Conservation (phyloP, 441 rosid genomes). For the Melastoma candidum region DNA sequence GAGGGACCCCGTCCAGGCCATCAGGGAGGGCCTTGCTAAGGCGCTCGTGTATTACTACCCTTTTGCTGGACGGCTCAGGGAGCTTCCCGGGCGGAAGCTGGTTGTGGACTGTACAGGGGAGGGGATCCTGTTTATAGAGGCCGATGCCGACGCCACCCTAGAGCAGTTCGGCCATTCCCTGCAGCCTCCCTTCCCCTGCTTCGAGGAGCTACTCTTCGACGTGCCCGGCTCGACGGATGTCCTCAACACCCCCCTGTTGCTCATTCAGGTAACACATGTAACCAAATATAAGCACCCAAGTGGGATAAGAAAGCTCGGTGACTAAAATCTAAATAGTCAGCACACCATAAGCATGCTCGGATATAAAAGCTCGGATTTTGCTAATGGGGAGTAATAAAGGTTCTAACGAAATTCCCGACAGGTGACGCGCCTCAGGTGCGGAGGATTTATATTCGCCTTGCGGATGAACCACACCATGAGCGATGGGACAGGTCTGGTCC, state of each 20-base stretch:
- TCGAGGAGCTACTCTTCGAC: conserved; percentile 40
- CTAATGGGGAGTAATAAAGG: too few species aligned
- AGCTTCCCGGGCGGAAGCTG: conserved; percentile 28
- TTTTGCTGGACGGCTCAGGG: conserved; percentile 32
- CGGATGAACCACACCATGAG: conserved; percentile 1
- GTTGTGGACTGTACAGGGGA: conserved; percentile 40
- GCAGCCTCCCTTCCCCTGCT: conserved; percentile 51
- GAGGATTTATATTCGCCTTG: conserved; percentile 4
- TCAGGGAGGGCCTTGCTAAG: conserved; percentile 26
- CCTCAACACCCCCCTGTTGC: conserved; percentile 35
- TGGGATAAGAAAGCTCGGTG: too few species aligned
- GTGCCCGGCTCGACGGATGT: conserved; percentile 31
- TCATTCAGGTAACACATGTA: conserved; percentile 31
- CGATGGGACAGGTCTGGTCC: neutral
- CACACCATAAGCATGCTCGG: too few species aligned
- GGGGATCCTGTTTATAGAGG: conserved; percentile 34
- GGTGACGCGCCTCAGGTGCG: neutral
- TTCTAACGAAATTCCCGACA: too few species aligned
- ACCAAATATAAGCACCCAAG: too few species aligned
- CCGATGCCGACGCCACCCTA: conserved; percentile 11
- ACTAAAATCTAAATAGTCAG: too few species aligned
- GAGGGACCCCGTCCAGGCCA: conserved; percentile 25
- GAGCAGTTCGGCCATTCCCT: conserved; percentile 34
- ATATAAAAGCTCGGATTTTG: too few species aligned
- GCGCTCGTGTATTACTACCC: conserved; percentile 41